phyloP scores from a whole-genome alignment of 495 filamentous ascomycete species.

The Thozetella sp. region DNA sequence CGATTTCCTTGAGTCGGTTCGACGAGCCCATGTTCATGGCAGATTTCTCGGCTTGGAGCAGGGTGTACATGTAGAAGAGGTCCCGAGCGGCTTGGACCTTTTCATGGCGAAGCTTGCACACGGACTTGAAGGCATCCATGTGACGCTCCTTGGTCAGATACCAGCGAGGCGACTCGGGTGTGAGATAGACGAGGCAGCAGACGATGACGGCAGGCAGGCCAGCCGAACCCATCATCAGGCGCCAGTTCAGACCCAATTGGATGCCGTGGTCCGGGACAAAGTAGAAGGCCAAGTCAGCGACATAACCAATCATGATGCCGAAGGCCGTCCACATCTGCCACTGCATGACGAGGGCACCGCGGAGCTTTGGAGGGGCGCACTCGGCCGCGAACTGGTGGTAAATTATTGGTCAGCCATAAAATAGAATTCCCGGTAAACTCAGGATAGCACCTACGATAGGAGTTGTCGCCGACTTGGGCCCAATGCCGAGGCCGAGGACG shows the following conservation, averaged over 20 bases:
- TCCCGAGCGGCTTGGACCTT: conserved; percentile 82
- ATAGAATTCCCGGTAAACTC: too few species aligned
- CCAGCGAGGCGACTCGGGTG: conserved; percentile 75
- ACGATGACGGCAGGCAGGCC: conserved; percentile 75
- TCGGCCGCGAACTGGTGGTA: conserved; percentile 74
- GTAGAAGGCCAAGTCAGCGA: conserved; percentile 73
- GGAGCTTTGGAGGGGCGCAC: conserved; percentile 68
- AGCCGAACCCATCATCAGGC: conserved; percentile 81
- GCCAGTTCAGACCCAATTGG: conserved; percentile 75
- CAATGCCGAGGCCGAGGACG: conserved; percentile 74
- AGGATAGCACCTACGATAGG: conserved; percentile 49
- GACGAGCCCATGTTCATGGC: conserved; percentile 55
- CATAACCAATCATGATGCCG: conserved; percentile 79
- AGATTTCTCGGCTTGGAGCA: conserved; percentile 67
- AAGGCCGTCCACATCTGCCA: conserved; percentile 92
- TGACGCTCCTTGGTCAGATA: conserved; percentile 73
- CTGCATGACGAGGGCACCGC: conserved; percentile 68
- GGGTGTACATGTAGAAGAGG: conserved; percentile 77
- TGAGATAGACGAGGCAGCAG: conserved; percentile 68
- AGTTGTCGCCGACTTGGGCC: conserved; percentile 79
- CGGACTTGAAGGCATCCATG: conserved; percentile 64
- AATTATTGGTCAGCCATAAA: too few species aligned
- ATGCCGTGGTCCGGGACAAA: conserved; percentile 53
- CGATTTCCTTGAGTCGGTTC: conserved; percentile 67
- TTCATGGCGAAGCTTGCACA: conserved; percentile 66